Base-by-base conservation (phyloP, 164 flowering plant genomes). In the Annona cherimola region DNA sequence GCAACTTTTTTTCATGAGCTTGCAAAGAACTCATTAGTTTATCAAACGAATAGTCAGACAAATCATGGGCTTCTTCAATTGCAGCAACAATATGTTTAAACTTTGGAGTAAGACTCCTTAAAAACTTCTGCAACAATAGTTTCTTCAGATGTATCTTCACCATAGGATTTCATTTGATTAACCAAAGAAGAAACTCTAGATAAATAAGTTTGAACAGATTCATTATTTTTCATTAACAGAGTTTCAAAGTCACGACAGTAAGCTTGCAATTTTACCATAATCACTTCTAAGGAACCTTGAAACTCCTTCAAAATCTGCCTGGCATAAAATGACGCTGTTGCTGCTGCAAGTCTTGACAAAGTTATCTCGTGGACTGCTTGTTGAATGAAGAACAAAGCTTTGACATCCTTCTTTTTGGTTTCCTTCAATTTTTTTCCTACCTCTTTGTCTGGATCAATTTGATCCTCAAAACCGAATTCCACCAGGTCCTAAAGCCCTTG, bases 31-130 rank as follows among this genome's bases (percentile, higher is more conserved):
- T n/a, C n/a, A n/a, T n/a, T n/a, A n/a, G 63, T 60, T 60, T 18
- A 60, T 60, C 20, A 60, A 60, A 60, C 4, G 63, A 60, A 60
- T 60, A 60, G 2, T 60, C 63, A 60, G 63, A 60, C n/a, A 60
- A 60, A 60, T 60, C 63, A 60, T 60, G 63, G 16, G 63, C 63
- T 60, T 60, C 63, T 19, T 60, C 63, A 60, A 60, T 60, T 18
- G 63, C 16, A 60, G 57, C 57, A 50, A 50, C 57, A 50, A 50
- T 50, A 50, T 50, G 57, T 50, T 50, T 50, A 50, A 60, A 12
- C 63, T 60, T n/a, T 11, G 35, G 35, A 26, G 35, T 26, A 26
- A 26, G 35, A 26, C 35, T 26, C 35, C 35, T 26, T 26, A 26
- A 26, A 60, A 60, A 60, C 20, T 60, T 60, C n/a, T 60, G n/a